Conservation (phyloP, 2,329 filamentous ascomycete species). For the Fusarium udum region DNA sequence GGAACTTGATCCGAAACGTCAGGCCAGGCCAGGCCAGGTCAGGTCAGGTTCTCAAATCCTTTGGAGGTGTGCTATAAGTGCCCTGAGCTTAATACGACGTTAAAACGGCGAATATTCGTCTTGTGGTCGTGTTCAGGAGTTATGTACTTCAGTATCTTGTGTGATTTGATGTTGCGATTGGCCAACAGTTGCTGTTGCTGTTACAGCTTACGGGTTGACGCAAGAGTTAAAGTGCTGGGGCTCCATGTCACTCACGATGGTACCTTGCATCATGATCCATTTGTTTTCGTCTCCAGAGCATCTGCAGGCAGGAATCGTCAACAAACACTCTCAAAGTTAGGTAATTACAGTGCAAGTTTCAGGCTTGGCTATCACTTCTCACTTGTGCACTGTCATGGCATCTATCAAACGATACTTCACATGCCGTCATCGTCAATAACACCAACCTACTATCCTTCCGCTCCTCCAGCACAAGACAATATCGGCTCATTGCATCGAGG, state of each 20-base stretch:
- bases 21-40: neutral
- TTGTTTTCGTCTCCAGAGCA: neutral
- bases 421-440: neutral
- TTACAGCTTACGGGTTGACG: conserved; percentile 5
- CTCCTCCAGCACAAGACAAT: conserved; percentile 15
- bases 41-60: neutral
- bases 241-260: neutral
- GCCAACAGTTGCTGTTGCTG: neutral
- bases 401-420: neutral
- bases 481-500: conserved; percentile 28
- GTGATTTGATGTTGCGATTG: conserved; percentile 24
- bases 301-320: neutral
- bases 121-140: neutral
- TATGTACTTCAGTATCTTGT: neutral
- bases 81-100: conserved; percentile 10
- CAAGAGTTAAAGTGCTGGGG: neutral
- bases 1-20: conserved; percentile 15
- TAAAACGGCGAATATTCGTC: neutral
- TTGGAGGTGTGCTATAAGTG: conserved; percentile 4
- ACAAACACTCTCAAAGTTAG: conserved; percentile 1
- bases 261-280: conserved; percentile 9
- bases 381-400: neutral
- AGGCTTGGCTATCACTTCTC: neutral
- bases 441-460: neutral
- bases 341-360: neutral